Evolutionary conservation across 129 eudicot genomes (phyloP).

Genomic region (Pseudognaphalium luteoalbum): DNA sequence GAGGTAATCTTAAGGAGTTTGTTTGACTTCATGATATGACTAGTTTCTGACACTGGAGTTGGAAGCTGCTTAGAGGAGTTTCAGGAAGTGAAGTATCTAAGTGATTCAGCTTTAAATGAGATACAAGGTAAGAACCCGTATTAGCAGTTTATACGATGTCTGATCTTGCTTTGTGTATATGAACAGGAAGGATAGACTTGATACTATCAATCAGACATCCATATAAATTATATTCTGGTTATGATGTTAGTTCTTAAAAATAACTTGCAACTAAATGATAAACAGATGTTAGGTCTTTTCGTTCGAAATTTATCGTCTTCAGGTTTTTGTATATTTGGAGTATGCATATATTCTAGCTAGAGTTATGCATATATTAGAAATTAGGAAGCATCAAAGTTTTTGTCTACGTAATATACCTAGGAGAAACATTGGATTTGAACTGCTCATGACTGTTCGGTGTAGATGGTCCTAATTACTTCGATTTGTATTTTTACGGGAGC

Average conservation of each 20-base stretch:
- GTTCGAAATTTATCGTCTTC: not conserved
- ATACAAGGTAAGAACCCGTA: slow-evolving; percentile 46
- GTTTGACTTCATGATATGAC: slow-evolving; percentile 21
- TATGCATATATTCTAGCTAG: too few species aligned
- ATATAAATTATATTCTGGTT: slow-evolving; percentile 9
- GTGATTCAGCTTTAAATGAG: slow-evolving; percentile 31
- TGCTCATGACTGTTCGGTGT: not conserved
- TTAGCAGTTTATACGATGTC: not conserved
- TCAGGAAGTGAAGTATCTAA: slow-evolving; percentile 47
- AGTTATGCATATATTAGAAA: not conserved
- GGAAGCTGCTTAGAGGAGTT: slow-evolving; percentile 85
- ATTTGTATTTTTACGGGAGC: not conserved
- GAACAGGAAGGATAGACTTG: slow-evolving; percentile 2
- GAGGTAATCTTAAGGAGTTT: slow-evolving; percentile 17
- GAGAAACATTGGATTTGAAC: too few species aligned
- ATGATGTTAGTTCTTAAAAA: slow-evolving; percentile 17
- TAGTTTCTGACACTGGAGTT: slow-evolving; percentile 96
- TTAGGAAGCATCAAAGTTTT: not conserved
- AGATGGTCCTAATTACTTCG: not conserved
- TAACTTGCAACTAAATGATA: slow-evolving; percentile 1
- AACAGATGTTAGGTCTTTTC: not conserved
- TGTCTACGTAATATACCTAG: not conserved
- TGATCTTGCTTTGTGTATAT: not conserved
- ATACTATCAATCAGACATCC: slow-evolving; percentile 14
- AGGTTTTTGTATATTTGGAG: not conserved